A percentile compares a stretch with the other conserved stretches of the same genome.
phyloP scores from a whole-genome alignment of 495 filamentous ascomycete genomes.

The Aspergillus hancockii region DNA sequence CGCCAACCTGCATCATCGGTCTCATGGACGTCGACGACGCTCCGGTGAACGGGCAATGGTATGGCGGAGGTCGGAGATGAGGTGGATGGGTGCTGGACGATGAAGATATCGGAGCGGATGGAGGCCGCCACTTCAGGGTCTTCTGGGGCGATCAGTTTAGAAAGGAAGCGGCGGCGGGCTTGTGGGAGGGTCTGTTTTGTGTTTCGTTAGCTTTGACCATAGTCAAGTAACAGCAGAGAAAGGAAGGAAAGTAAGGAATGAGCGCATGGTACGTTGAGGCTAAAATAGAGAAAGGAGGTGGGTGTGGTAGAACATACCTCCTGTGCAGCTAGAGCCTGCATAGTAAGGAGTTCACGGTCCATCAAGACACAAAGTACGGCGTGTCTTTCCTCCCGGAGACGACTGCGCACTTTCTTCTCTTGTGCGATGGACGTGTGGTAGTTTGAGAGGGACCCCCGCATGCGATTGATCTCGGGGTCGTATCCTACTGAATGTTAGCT shows the following conservation, averaged over 20 bases:
- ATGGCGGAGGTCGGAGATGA: neutral
- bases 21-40: constrained; percentile 23
- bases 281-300: too few species aligned
- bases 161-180: constrained; percentile 40
- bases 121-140: constrained; percentile 31
- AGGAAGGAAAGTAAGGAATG: neutral
- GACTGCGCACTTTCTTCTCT: constrained; percentile 25
- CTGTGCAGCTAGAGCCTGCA: constrained; percentile 35
- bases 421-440: constrained; percentile 19
- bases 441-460: constrained; percentile 1
- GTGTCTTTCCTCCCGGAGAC: constrained; percentile 37
- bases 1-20: constrained; percentile 27
- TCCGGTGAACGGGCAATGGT: constrained; percentile 11
- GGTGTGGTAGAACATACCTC: constrained; percentile 32
- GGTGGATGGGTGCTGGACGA: constrained; percentile 17
- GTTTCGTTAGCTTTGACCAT: constrained; percentile 6
- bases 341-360: constrained; percentile 37
- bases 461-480: constrained; percentile 7
- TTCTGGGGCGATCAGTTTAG: constrained; percentile 35
- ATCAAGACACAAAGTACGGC: constrained; percentile 37
- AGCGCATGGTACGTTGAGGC: too few species aligned
- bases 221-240: constrained; percentile 1
- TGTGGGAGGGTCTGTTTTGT: constrained; percentile 38
- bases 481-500: constrained; percentile 1
- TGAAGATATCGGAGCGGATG: constrained; percentile 32